Base-by-base conservation (phyloP, 1,284 basidiomycete genomes). In the Malassezia caprae region DNA sequence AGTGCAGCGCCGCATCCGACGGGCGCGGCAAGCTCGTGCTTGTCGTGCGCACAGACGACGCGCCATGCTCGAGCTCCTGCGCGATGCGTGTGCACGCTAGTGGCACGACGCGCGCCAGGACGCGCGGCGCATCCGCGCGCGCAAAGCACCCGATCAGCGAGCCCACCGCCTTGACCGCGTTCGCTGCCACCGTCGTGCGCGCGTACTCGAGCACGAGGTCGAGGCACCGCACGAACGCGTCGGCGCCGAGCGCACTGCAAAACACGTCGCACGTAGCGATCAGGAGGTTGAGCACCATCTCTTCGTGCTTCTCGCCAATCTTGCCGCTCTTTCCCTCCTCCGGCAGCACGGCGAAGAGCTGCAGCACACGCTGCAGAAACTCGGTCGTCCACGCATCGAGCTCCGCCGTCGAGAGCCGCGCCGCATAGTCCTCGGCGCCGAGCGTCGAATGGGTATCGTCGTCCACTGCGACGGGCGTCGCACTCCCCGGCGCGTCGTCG, bases 1-100 rank as follows among this genome's bases (percentile, higher is more conserved):
- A 96, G 75, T 96, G 90, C 49, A 98, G 78, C 1, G 88, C 86
- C 1, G 89, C 90, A 68, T 98, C 93, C 6, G 87, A 87, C 4
- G 88, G 83, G 1, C 88, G 80, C 0, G 88, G 86, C 17, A 85
- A 82, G 6, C 83, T 83, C 0, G 89, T 90, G 2, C 85, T 85
- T 1, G 90, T 96, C 8, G 89, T 96, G 27, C 89, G 80, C 31
- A 85, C 80, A 56, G 87, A 88, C n/a, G 89, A 91, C 0, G 94
- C 91, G 1, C 94, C 94, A 59, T 89, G 83, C 61, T 83, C 86
- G 44, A 98, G 77, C 74, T 98, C 93, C 46, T 84, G 81, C 58
- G 84, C 82, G 53, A 96, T 90, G 66, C 88, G 85, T n/a, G 78
- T 77, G 19, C 82, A 79, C 72, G 88, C 93, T 59, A 84, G 82